Conservation (phyloP, 257 asterid genomes). For the Przewalskia tangutica region DNA sequence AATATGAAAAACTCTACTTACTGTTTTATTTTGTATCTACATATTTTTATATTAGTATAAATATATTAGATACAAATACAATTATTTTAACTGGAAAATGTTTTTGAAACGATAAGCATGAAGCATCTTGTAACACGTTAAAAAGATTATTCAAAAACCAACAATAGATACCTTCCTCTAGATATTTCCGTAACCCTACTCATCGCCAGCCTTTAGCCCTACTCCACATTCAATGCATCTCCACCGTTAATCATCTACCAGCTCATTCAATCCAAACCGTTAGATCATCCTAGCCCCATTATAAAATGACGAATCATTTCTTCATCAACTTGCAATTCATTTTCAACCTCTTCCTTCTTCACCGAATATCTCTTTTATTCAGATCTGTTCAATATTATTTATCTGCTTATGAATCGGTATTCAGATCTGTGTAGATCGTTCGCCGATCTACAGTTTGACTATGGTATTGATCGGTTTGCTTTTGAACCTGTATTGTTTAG, state of each 20-base stretch:
- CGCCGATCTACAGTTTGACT: conserved; percentile 14
- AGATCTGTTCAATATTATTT: neutral
- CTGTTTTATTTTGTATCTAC: no score
- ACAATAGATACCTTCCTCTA: conserved; percentile 15
- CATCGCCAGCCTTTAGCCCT: conserved; percentile 4
- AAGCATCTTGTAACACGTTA: conserved; percentile 17
- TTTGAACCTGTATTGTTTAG: no score
- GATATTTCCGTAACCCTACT: conserved; percentile 3
- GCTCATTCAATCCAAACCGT: conserved; percentile 17
- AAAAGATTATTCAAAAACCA: neutral
- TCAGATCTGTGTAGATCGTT: conserved; percentile 5
- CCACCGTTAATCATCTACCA: conserved; percentile 10
- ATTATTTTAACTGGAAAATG: no score
- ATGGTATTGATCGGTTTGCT: neutral
- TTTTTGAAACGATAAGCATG: neutral
- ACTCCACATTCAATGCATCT: conserved; percentile 5
- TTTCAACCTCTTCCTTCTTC: neutral
- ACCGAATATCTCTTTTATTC: neutral
- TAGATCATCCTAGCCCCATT: conserved; percentile 10
- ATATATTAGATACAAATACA: no score
- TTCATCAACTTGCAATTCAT: neutral
- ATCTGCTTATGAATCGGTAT: neutral
- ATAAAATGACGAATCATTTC: conserved; percentile 7
- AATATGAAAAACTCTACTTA: no score
- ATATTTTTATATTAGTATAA: no score